Percentiles rank a stretch among this genome's conserved stretches.
Conservation (phyloP, 305 asterid species). For the Rubia tinctorum region DNA sequence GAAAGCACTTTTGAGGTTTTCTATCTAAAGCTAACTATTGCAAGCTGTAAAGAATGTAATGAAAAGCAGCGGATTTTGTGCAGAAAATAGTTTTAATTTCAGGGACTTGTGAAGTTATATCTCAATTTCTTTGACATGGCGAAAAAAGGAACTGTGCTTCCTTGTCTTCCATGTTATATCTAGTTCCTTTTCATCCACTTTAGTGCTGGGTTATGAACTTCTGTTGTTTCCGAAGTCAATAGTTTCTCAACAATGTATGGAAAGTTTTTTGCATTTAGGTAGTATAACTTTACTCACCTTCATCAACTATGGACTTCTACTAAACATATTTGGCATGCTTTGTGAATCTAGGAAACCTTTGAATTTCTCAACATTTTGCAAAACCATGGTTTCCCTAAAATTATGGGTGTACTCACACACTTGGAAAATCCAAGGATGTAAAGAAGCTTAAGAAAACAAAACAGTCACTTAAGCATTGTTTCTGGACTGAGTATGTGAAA, state of each 20-base stretch:
- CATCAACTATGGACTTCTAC: background rate
- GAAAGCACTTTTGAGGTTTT: background rate
- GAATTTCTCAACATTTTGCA: conserved; percentile 96
- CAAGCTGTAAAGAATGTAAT: background rate
- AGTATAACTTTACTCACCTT: background rate
- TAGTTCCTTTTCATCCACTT: conserved; percentile 1
- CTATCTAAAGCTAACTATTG: background rate
- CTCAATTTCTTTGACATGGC: background rate
- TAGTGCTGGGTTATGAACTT: background rate
- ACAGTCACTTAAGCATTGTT: conserved; percentile 94
- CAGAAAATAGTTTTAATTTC: background rate
- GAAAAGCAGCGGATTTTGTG: background rate
- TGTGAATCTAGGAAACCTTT: conserved; percentile 68
- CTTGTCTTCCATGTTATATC: background rate
- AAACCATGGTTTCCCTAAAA: conserved; percentile 97
- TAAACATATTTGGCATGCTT: background rate
- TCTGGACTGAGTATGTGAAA: conserved; percentile 71
- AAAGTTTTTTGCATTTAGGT: background rate
- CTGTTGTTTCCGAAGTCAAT: background rate
- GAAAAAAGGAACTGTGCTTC: background rate
- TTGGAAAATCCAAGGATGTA: conserved; percentile 92
- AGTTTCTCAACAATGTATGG: background rate
- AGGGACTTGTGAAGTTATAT: background rate
- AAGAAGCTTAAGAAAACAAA: conserved; percentile 93
- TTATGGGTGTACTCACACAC: conserved; percentile 99